Percentiles rank a stretch among this genome's conserved stretches.
Conservation (phyloP, 1,284 basidiomycete genomes). For the Neotropicomus parvogracilis region DNA sequence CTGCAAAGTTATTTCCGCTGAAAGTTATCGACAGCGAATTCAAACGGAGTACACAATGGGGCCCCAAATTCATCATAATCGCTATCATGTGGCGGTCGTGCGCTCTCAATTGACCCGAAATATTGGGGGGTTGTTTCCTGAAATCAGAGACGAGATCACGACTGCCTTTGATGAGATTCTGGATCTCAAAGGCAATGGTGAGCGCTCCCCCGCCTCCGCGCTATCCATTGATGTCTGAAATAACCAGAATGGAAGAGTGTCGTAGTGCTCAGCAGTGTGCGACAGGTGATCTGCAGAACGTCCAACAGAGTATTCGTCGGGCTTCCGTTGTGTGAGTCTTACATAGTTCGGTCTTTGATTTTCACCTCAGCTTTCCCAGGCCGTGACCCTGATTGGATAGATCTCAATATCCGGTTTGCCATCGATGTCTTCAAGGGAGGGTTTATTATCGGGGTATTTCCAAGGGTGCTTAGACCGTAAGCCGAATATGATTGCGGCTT, state of each 20-base stretch:
- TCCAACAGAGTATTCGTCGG: constrained; percentile 41
- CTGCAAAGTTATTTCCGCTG: no score
- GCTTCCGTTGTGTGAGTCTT: constrained; percentile 36
- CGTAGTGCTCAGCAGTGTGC: constrained; percentile 15
- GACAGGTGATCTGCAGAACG: constrained; percentile 31
- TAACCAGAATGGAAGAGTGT: constrained; percentile 33
- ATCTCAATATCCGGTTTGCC: constrained; percentile 35
- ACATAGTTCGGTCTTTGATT: neutral
- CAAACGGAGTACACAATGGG: no score
- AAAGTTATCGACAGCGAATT: no score
- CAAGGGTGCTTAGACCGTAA: constrained; percentile 39
- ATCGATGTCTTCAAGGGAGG: constrained; percentile 29
- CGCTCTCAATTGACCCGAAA: no score
- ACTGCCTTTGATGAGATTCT: no score
- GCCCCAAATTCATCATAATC: no score
- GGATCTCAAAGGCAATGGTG: no score
- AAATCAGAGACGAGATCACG: no score
- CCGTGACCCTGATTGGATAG: constrained; percentile 37
- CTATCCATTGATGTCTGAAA: no score
- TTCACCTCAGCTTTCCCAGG: constrained; percentile 29
- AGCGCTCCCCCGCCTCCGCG: no score
- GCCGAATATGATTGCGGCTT: neutral
- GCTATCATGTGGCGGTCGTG: no score
- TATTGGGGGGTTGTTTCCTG: no score
- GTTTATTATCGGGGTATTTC: constrained; percentile 34